Evolutionary conservation across 352 stramenopile genomes (phyloP), one percentile per base, ranked within the genome.

Genomic region (Phytopythium ostracodes): DNA sequence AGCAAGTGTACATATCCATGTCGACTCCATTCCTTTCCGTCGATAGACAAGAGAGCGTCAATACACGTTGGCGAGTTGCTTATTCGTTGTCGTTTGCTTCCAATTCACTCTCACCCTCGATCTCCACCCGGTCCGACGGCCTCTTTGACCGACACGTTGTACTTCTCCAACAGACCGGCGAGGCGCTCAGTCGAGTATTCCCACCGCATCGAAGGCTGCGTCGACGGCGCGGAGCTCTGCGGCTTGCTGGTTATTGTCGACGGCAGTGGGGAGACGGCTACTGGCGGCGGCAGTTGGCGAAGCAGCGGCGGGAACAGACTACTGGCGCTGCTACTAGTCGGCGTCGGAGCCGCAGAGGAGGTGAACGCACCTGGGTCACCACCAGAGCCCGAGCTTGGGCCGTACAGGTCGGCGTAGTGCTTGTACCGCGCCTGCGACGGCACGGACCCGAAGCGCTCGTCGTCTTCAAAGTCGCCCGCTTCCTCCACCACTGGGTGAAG

Each of bases 101-200:
- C 36, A 3, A 38, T 10, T 25, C 43, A 17, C 43, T 9, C 44
- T 52, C 27, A 55, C 29, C 17, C 22, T 1, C 31, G 27, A 8
- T 27, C 8, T 17, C 29, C 31, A 8, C 33, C n/a, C 20, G 6
- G 20, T 7, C 25, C 49, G 6, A 38, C 31, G 5, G 53, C 53
- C 33, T 47, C 56, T 1, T 65, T 71, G 20, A 84, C 76, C 1
- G 76, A 82, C 11, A 89, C 70, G 29, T 85, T 87, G 76, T 89
- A 89, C 56, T 89, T 89, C 47, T 84, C 66, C 53, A 89, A 55
- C 24, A 89, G 62, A 54, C 72, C 81, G 27, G 74, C 68, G 38
- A 89, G 74, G 24, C 80, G 72, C 57, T 87, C 80, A 46, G 70
- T 72, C 42, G 80, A 84, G 65, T 87, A 89, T 24, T 87, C 73